Conservation (phyloP, 1,284 basidiomycete genomes). For the Vanrija sp. region DNA sequence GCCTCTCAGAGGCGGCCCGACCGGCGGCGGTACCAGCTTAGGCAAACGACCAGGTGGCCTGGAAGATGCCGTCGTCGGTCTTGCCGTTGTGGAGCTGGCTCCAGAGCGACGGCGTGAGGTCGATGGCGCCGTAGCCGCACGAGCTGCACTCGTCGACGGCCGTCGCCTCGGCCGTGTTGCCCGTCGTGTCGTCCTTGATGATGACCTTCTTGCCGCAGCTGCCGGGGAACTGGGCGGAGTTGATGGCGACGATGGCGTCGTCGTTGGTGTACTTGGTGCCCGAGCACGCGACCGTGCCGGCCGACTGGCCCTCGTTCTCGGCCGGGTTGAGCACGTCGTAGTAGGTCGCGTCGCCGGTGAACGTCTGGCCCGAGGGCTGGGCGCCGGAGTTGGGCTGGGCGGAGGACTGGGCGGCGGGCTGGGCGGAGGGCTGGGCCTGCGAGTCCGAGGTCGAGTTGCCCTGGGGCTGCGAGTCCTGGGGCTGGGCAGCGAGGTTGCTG, state of each 20-base stretch:
- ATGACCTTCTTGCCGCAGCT: constrained; percentile 1
- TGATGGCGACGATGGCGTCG: constrained; percentile 1
- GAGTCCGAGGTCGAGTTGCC: no score
- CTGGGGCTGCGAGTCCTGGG: no score
- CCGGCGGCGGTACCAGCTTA: not conserved
- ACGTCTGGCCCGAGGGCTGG: constrained; percentile 44
- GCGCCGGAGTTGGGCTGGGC: not conserved
- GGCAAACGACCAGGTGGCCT: constrained; percentile 1
- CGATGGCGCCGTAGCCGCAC: not conserved
- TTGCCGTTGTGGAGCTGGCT: not conserved
- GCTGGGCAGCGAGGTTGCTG: no score
- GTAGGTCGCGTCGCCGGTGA: constrained; percentile 2
- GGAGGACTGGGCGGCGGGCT: no score
- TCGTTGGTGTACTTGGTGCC: not conserved
- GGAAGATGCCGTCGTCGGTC: constrained; percentile 1
- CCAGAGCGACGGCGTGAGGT: constrained; percentile 5
- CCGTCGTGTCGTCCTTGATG: constrained; percentile 1
- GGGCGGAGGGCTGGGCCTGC: no score
- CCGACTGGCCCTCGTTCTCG: constrained; percentile 1
- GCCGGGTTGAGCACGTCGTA: constrained; percentile 1
- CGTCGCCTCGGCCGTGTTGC: not conserved
- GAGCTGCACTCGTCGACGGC: constrained; percentile 2
- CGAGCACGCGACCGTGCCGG: constrained; percentile 4
- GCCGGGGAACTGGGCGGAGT: no score
- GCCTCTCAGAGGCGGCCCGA: no score